Evolutionary conservation across 768 basidiomycete species (phyloP).

Genomic region (Serendipita indica): DNA sequence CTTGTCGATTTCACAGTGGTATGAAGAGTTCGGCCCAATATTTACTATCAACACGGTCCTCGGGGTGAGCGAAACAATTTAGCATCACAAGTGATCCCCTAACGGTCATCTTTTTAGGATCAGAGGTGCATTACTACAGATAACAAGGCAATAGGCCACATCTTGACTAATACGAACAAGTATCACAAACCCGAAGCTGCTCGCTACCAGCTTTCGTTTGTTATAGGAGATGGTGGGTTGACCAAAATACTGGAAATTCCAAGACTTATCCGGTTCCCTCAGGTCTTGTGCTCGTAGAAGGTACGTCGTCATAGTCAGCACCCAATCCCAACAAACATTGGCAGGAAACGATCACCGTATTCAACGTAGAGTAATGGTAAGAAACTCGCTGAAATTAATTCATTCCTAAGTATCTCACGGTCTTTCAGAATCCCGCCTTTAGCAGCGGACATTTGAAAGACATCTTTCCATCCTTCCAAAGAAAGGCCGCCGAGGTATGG

Average conservation of each 20-base stretch:
- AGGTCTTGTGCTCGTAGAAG: conserved; percentile 10
- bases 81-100: neutral
- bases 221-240: conserved; percentile 21
- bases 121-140: conserved; percentile 45
- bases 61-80: neutral
- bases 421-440: conserved; percentile 35
- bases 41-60: neutral
- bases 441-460: conserved; percentile 19
- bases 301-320: neutral
- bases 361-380: neutral
- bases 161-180: conserved; percentile 40
- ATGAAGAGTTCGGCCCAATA: neutral
- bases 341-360: conserved; percentile 8
- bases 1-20: too few relatives aligned
- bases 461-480: conserved; percentile 11
- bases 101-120: conserved; percentile 22
- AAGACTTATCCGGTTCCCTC: conserved; percentile 11
- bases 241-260: neutral
- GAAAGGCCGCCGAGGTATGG: conserved; percentile 37
- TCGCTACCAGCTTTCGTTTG: conserved; percentile 17
- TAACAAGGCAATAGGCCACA: conserved; percentile 39
- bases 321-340: neutral
- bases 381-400: too few relatives aligned
- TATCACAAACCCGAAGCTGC: conserved; percentile 42
- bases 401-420: too few relatives aligned